Conservation (phyloP, 2,329 filamentous ascomycete genomes). For the Pseudophaeomoniella oleicola region DNA sequence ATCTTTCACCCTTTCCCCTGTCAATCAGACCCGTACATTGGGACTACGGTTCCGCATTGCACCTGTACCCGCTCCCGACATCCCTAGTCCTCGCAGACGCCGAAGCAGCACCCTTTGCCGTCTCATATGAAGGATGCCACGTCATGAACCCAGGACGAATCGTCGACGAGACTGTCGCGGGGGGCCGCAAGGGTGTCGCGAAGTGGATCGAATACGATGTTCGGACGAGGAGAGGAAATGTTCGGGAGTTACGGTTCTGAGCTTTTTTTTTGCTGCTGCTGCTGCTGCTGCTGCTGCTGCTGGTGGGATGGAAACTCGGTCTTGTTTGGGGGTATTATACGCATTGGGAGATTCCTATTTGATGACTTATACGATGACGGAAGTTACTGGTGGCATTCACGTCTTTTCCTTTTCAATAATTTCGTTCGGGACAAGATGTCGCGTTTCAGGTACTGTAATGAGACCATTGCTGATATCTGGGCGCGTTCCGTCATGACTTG, state of each 20-base stretch:
- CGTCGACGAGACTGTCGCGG: slow-evolving; percentile 30
- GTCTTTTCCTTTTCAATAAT: no score
- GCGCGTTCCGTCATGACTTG: no score
- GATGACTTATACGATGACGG: no score
- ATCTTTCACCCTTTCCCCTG: slow-evolving; percentile 76
- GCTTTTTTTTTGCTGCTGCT: no score
- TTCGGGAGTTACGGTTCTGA: not conserved
- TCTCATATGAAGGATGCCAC: slow-evolving; percentile 90
- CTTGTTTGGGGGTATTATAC: no score
- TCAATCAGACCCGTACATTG: slow-evolving; percentile 68
- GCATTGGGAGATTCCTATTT: no score
- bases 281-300: no score
- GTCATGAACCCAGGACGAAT: slow-evolving; percentile 84
- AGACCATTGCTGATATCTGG: no score
- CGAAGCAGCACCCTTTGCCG: slow-evolving; percentile 65
- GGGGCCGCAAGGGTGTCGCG: not conserved
- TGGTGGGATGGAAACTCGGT: no score
- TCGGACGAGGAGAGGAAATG: not conserved
- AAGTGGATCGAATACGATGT: not conserved
- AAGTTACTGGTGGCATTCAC: no score
- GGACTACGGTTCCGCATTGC: slow-evolving; percentile 66
- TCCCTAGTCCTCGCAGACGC: slow-evolving; percentile 70
- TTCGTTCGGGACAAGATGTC: no score
- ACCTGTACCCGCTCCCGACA: slow-evolving; percentile 79
- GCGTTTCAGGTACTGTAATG: no score